Base-by-base conservation (phyloP, 2,329 filamentous ascomycete genomes). In the Phialophora macrospora region DNA sequence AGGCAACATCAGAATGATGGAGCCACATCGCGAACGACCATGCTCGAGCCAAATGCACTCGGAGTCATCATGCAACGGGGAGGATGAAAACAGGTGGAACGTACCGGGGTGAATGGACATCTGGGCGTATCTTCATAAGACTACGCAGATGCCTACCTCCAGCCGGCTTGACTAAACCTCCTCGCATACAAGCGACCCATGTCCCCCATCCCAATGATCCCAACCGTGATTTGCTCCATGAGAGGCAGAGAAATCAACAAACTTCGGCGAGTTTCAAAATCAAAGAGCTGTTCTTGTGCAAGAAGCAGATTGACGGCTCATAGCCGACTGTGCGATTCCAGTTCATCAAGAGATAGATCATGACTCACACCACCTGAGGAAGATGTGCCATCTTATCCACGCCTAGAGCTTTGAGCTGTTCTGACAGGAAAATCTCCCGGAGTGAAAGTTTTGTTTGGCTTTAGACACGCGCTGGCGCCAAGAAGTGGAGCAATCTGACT, bases 1-100 rank as follows among this genome's bases (percentile, higher is more conserved):
- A 74, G 81, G 80, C 81, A 81, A 82, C 80, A 84, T 90, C 92
- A 94, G 86, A 90, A 97, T 88, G 90, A 89, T 83, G 80, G 82
- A 80, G 83, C 83, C 82, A 82, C 80, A 80, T 75, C 79, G 77
- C 82, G 24, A 80, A 84, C 82, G 80, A 83, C 88, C 87, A 93
- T 96, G 85, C 94, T 98, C 94, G 92, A 98, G 94, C 94, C 94
- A 98, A 98, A 98, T 98, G 94, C 94, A 93, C 94, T 98, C 94
- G 94, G 63, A 92, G 94, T 98, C 94, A 98, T 98, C 94, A 96
- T 93, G 77, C 68, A 72, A 78, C 66, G 64, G 54, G 62, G 62
- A 61, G 48, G 38, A 38, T 49, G 55, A 63, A 64, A 38, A 61
- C 55, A 66, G 68, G 14, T 70, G 62, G 48, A 28, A 66, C 24